Evolutionary conservation across 2,329 filamentous ascomycete genomes (phyloP).

Genomic region (Alternaria metachromatica): DNA sequence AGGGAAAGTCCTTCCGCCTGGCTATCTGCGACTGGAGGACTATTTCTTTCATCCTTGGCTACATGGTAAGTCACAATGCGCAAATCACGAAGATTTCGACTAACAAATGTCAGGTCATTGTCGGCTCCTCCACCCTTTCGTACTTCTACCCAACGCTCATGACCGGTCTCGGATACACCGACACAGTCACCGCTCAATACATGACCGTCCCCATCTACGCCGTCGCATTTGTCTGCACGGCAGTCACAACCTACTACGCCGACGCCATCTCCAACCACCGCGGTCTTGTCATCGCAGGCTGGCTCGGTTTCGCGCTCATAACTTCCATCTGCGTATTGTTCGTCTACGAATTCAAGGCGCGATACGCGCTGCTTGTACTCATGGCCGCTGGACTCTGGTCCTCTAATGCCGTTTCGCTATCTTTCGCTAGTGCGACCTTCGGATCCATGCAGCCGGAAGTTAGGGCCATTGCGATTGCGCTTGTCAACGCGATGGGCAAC

Average conservation of each 20-base stretch:
- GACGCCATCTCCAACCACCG: conserved; percentile 57
- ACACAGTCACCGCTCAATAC: conserved; percentile 56
- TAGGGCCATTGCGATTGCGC: conserved; percentile 59
- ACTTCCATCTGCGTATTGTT: conserved; percentile 50
- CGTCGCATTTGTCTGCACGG: conserved; percentile 59
- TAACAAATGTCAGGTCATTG: conserved; percentile 44
- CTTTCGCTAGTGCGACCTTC: conserved; percentile 62
- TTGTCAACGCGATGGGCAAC: conserved; percentile 63
- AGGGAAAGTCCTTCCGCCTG: conserved; percentile 48
- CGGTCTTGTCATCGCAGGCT: conserved; percentile 57
- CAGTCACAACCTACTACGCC: conserved; percentile 55
- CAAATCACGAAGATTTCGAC: conserved; percentile 19
- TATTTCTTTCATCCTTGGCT: conserved; percentile 58
- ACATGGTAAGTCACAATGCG: conserved; percentile 49
- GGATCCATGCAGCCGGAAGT: conserved; percentile 57
- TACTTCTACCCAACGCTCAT: conserved; percentile 64
- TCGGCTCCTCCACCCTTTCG: conserved; percentile 58
- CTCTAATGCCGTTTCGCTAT: conserved; percentile 59
- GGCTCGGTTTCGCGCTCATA: conserved; percentile 53
- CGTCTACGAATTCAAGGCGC: conserved; percentile 59
- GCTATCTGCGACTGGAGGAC: conserved; percentile 56
- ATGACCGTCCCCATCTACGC: conserved; percentile 63
- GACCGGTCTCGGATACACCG: conserved; percentile 58
- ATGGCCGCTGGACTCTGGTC: conserved; percentile 64
- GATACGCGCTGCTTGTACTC: conserved; percentile 63